phyloP scores from a whole-genome alignment of 306 rosid genomes.

The Canavalia gladiata region DNA sequence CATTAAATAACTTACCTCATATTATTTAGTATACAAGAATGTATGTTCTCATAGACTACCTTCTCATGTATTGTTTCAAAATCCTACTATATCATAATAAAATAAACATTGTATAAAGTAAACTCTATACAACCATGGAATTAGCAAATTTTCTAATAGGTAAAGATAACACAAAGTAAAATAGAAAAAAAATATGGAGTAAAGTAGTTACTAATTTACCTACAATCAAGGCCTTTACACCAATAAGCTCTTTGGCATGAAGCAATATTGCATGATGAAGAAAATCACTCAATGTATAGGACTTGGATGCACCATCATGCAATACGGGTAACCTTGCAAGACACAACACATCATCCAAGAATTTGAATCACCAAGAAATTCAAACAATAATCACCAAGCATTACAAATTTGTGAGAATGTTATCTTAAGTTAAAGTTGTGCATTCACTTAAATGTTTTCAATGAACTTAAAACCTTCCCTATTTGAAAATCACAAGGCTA shows the following conservation, averaged over 20 bases:
- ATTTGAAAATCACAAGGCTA: slow-evolving; percentile 93
- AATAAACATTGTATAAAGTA: neutral
- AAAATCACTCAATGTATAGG: slow-evolving; percentile 62
- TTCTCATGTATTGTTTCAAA: neutral
- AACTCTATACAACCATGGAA: slow-evolving; percentile 18
- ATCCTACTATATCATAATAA: slow-evolving; percentile 2
- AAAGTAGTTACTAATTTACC: slow-evolving; percentile 76
- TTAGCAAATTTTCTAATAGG: neutral
- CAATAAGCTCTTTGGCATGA: slow-evolving; percentile 75
- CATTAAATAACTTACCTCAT: no score
- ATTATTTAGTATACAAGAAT: no score
- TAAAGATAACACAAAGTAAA: neutral
- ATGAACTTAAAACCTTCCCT: slow-evolving; percentile 81
- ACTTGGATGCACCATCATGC: slow-evolving; percentile 65
- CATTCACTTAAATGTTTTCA: slow-evolving; percentile 76
- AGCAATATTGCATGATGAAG: slow-evolving; percentile 72
- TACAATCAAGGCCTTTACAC: slow-evolving; percentile 74
- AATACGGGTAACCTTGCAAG: slow-evolving; percentile 74
- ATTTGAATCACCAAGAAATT: neutral
- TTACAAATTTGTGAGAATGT: slow-evolving; percentile 5
- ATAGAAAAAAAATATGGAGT: neutral
- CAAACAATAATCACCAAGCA: slow-evolving; percentile 6
- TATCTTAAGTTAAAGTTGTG: slow-evolving; percentile 89
- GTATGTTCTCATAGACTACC: no score
- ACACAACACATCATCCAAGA: slow-evolving; percentile 24